phyloP scores from a whole-genome alignment of 2,329 filamentous ascomycete genomes.

The Pseudofabraea citricarpa region DNA sequence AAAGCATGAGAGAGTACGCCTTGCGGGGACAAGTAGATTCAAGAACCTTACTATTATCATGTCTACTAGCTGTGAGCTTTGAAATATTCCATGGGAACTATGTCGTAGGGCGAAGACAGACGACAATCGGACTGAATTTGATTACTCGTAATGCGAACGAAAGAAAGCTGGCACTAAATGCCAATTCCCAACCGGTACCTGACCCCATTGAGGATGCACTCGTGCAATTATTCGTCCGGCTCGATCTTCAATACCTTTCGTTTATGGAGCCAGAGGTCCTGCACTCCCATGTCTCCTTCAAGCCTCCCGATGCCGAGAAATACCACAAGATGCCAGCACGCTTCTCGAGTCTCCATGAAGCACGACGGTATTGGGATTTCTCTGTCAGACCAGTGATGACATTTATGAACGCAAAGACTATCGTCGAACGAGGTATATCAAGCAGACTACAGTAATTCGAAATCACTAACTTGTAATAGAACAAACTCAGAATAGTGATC shows the following conservation, averaged over 20 bases:
- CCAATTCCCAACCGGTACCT: neutral
- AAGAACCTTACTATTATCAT: conserved; percentile 1
- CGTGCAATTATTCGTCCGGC: neutral
- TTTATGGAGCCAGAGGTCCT: neutral
- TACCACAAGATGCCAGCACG: neutral
- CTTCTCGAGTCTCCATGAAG: neutral
- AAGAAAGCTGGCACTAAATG: neutral
- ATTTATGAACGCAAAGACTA: neutral
- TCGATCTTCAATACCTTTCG: neutral
- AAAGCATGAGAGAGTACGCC: neutral
- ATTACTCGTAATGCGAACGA: too few species aligned
- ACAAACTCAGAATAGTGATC: too few species aligned
- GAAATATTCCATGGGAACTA: conserved; percentile 2
- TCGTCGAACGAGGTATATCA: too few species aligned
- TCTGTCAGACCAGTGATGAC: neutral
- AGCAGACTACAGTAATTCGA: neutral
- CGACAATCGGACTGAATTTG: neutral
- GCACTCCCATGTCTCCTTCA: neutral
- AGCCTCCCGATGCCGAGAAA: neutral
- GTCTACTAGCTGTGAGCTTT: conserved; percentile 1
- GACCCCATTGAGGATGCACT: neutral
- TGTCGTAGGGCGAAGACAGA: neutral
- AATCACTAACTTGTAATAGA: too few species aligned
- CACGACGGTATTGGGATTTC: neutral
- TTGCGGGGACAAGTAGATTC: neutral